Base-by-base conservation (phyloP, 148 eudicot species). In the Camellia lanceoleosa region DNA sequence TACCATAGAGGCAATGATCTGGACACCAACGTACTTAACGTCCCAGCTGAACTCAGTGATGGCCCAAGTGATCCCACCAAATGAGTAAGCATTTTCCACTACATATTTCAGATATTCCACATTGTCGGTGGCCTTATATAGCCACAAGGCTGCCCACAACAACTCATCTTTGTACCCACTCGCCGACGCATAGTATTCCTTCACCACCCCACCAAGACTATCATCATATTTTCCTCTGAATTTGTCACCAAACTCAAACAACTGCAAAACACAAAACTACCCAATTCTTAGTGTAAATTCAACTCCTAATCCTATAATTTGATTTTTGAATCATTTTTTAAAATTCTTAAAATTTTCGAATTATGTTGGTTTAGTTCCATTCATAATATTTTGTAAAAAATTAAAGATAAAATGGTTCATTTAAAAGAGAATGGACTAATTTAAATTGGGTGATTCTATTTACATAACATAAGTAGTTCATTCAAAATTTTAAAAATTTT, bases 131-230 rank as follows among this genome's bases (percentile, higher is more conserved):
- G 94, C 97, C 68, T 87, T 91, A 85, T 93, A 89, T 7, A 93
- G 83, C 97, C 97, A 93, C 79, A 93, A 51, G 10, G 89, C 89
- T 68, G 87, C 92, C 97, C 97, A 93, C 71, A 91, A 74, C 61
- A 93, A 73, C 87, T 93, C 94, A 74, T 93, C 97, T 66, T 76
- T 87, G 87, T 91, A 91, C 30, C 97, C 97, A 83, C 97, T 93
- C 63, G 71, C 84, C 68, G 97, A 93, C 19, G 90, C 70, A 66
- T 93, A 93, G 61, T 93, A 93, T 20, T 82, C 81, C 75, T 89
- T 86, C 43, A 80, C 97, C 58, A 71, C 90, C 66, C 85, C 79
- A 3, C 51, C 51, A 47, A 91, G 73, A 42, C 90, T 89, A 0
- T 30, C 75, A 66, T 93, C 97, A 61, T 93, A 93, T 80, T 85